Base-by-base conservation (phyloP, 768 basidiomycete species). In the Clathrus columnatus region DNA sequence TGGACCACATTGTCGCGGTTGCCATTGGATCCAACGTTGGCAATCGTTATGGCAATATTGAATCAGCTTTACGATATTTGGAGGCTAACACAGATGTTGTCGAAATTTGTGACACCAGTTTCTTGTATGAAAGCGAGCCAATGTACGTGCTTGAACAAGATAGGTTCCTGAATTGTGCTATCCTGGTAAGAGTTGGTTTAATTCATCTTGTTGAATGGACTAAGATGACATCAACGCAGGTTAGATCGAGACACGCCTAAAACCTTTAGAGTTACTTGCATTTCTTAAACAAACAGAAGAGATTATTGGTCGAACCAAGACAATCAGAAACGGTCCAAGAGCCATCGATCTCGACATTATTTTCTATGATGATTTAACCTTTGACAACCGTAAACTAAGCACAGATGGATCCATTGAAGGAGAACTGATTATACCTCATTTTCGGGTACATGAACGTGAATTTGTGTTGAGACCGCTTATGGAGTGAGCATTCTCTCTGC, bases 61-160 rank as follows among this genome's bases (percentile, higher is more conserved):
- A 87, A 62, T 70, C 73, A 30, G 91, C 94, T 0, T 72, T 97
- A 6, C 77, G 81, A 17, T 66, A 84, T 18, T 75, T 97, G 4
- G 87, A 91, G 63, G n/a, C n/a, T n/a, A n/a, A n/a, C n/a, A 59
- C 60, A 24, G 61, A 61, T 24, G 67, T 76, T 1, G 64, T 55
- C n/a, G 48, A 63, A 16, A 73, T 95, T 26, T 68, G 83, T 20
- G 77, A 89, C 61, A 93, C 91, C 0, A 92, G 91, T 64, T 89
- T 92, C 69, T 65, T 97, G 72, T 98, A 97, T 65, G 87, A 97
- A 69, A 93, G 87, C 18, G 76, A 84, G 10, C 91, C 96, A 0
- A 98, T 99, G 96, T 98, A 99, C 66, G 86, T 95, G 43, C 80
- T 80, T 10, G 85, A 96, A 56, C 96, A 99, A 66, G 87, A 85